Evolutionary conservation across 2,329 filamentous ascomycete genomes (phyloP), one percentile per base, ranked within the genome.

Genomic region (Phialophora chinensis): DNA sequence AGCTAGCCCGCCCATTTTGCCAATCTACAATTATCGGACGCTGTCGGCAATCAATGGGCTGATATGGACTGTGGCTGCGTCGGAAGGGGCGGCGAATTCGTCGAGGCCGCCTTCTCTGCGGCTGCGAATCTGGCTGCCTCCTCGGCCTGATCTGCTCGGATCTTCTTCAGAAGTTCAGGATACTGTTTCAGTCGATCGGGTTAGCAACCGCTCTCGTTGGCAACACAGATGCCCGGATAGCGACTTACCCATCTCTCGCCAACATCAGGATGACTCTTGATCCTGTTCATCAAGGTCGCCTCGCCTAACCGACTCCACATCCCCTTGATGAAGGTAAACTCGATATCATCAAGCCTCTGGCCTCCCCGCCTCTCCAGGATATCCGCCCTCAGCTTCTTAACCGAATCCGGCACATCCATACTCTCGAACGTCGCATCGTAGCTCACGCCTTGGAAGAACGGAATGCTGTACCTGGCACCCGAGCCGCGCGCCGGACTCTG

Each of bases 191-290:
- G 23, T 14, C 42, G 23, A n/a, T 62, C 11, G 42, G 60, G 20
- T 33, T 38, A 35, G 12, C 17, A 44, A 44, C 17, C 17, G 23
- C 17, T 6, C 14, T 44, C 17, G 3, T 44, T n/a, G 38, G 17
- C 38, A n/a, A 44, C 6, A 44, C 6, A 20, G 17, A 44, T 1
- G 38, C 1, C 38, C 0, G 17, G 14, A 2, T 44, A 17, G 14
- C 17, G 44, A 62, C 66, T 68, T 65, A 68, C 63, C 81, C 91
- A 96, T 73, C 88, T 83, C 82, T 93, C 90, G 1, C 91, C 91
- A 0, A 96, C 92, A 77, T 96, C 92, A 3, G 90, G 90, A 79
- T 96, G 92, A 71, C 90, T 93, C 84, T 93, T 95, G 72, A 96
- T 85, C 14, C 92, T 81, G 78, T 96, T 96, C 79, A 91, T 85